Evolutionary conservation across 306 rosid genomes (phyloP).

Genomic region (Prunus salicina): DNA sequence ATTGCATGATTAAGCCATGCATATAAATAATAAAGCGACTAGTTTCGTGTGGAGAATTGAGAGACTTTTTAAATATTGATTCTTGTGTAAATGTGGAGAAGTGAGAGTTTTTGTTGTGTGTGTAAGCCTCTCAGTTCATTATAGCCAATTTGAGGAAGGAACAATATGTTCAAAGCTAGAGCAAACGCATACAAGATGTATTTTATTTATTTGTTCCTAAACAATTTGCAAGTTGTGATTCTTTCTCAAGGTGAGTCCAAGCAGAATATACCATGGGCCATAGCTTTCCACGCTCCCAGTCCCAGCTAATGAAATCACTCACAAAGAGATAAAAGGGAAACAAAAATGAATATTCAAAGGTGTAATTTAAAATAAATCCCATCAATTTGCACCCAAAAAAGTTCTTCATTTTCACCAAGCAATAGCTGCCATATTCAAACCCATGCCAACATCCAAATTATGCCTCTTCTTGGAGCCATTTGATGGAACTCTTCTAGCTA

Average conservation of each 20-base stretch:
- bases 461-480: neutral
- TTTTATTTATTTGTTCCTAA: neutral
- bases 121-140: neutral
- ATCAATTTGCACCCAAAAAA: neutral
- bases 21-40: no score
- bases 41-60: no score
- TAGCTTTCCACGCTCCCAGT: neutral
- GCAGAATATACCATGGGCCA: conserved; percentile 4
- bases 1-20: no score
- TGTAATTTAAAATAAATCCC: neutral
- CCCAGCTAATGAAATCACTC: neutral
- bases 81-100: no score
- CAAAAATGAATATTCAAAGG: neutral
- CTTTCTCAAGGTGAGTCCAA: neutral
- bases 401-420: neutral
- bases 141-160: neutral
- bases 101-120: neutral
- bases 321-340: neutral
- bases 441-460: neutral
- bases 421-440: neutral
- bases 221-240: neutral
- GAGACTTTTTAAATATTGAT: no score
- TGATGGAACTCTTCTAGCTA: neutral
- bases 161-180: neutral
- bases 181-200: neutral